phyloP scores from a whole-genome alignment of 1,139 yeast species.

The Yarrowia galli region DNA sequence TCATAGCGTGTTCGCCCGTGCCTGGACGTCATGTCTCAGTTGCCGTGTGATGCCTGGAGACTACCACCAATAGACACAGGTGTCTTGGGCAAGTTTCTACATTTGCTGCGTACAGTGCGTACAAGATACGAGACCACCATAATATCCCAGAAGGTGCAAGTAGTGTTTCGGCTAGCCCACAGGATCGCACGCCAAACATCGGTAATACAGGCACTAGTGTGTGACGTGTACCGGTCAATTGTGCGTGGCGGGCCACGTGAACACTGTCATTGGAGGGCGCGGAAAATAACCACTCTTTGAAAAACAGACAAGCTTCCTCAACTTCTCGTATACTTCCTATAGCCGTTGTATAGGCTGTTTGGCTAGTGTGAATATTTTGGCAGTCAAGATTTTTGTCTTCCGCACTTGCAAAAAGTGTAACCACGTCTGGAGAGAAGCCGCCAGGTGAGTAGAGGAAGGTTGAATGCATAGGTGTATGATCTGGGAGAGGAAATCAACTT shows the following conservation, averaged over 20 bases:
- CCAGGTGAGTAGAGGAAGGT: background rate
- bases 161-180: slow-evolving; percentile 1
- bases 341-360: background rate
- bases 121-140: background rate
- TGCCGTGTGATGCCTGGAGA: slow-evolving; percentile 1
- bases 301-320: too few species aligned
- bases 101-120: slow-evolving; percentile 1
- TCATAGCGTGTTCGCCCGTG: background rate
- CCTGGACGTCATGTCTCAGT: slow-evolving; percentile 9
- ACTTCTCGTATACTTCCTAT: background rate
- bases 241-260: background rate
- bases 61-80: background rate
- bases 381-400: background rate
- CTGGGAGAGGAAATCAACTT: too few species aligned
- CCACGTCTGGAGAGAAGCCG: background rate
- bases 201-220: background rate
- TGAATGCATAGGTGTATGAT: too few species aligned
- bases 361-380: background rate
- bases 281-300: background rate
- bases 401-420: background rate
- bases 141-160: background rate
- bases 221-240: background rate
- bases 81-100: background rate
- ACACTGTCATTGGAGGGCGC: background rate
- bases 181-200: background rate